Evolutionary conservation across 306 rosid genomes (phyloP), one percentile per base, ranked within the genome.

Genomic region (Cucumis hystrix): DNA sequence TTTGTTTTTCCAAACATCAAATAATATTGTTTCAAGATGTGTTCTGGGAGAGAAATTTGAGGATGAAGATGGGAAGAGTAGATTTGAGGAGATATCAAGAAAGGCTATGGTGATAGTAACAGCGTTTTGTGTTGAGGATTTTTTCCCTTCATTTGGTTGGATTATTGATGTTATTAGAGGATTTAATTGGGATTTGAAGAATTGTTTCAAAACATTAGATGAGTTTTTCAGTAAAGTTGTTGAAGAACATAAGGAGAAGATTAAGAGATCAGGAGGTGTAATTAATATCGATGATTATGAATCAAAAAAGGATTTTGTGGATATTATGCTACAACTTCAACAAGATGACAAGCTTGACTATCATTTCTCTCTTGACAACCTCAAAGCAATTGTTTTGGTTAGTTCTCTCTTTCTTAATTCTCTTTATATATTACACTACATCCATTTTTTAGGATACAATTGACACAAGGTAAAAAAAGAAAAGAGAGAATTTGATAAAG

Each of bases 61-160:
- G 56, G 56, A 69, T 45, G 75, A 12, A 23, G 11, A 40, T 67
- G 54, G 74, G 7, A 41, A 67, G 17, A 67, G 55, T 3, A n/a
- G 33, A 40, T 40, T 67, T 67, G 55, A 33, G 25, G 66, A 40
- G 47, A n/a, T 70, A 13, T 9, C 65, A 4, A 77, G 81, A 18
- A 45, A 8, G 17, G 6, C 37, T 28, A 20, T 45, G 66, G 58
- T 6, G 30, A 12, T 25, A 16, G 0, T 77, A 0, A 4, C 11
- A 14, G 74, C 54, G 2, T 68, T 81, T 40, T 37, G 81, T 16
- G 43, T 81, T 16, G 81, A 6, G 23, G 81, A 81, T 81, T 77
- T 77, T 18, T 77, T 81, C 35, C 84, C 84, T 33, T 17, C 39
- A 16, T 60, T 81, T 76, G 23, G 57, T 8, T 77, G 84, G 84